phyloP scores from a whole-genome alignment of 257 asterid genomes.

The Solanum ahanhuiri region DNA sequence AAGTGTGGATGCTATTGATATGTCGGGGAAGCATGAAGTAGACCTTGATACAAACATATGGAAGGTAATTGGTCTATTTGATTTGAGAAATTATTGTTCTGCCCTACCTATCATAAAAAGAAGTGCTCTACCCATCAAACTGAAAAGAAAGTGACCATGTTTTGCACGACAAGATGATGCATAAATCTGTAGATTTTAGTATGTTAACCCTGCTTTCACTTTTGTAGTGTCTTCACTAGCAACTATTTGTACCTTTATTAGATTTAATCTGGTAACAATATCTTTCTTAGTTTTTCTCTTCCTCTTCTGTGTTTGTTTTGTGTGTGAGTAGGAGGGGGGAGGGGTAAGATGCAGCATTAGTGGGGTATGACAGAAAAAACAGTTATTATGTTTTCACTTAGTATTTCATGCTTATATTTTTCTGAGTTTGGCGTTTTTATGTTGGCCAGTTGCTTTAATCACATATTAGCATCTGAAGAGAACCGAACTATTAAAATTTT shows the following conservation, averaged over 20 bases:
- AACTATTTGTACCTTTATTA: background rate
- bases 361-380: background rate
- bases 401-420: background rate
- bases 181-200: background rate
- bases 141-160: background rate
- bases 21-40: conserved; percentile 99
- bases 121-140: background rate
- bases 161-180: background rate
- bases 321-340: too few species aligned
- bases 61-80: conserved; percentile 48
- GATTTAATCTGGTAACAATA: background rate
- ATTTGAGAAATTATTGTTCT: background rate
- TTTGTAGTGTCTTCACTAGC: background rate
- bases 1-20: conserved; percentile 93
- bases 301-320: background rate
- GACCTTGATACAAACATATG: conserved; percentile 98
- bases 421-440: background rate
- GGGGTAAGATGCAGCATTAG: background rate
- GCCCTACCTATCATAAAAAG: background rate
- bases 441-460: background rate
- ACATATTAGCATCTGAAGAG: background rate
- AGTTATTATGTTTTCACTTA: background rate
- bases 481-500: background rate
- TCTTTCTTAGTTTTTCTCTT: background rate
- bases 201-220: background rate